Evolutionary conservation across 148 eudicot species (phyloP).

Genomic region (Salicornia ramosissima): DNA sequence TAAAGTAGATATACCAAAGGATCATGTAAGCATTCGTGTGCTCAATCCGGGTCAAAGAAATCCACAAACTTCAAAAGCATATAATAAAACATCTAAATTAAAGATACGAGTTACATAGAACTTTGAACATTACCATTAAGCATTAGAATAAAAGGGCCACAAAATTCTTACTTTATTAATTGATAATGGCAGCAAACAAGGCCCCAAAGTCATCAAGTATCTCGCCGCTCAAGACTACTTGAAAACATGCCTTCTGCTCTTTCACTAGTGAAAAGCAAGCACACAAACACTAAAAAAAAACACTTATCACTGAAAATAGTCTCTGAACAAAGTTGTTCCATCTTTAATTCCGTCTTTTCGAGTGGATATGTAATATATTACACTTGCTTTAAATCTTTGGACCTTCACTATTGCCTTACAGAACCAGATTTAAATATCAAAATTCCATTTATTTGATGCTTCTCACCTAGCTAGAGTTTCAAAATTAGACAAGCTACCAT

Average conservation of each 20-base stretch:
- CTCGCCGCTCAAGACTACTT: slow-evolving; percentile 35
- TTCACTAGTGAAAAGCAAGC: slow-evolving; percentile 23
- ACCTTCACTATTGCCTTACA: slow-evolving; percentile 20
- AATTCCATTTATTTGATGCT: slow-evolving; percentile 10
- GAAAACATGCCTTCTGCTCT: slow-evolving; percentile 23
- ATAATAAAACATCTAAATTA: neutral
- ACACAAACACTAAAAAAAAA: slow-evolving; percentile 13
- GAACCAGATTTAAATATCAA: slow-evolving; percentile 7
- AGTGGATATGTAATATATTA: slow-evolving; percentile 1
- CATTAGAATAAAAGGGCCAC: slow-evolving; percentile 11
- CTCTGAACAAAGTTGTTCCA: slow-evolving; percentile 21
- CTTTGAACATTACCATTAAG: slow-evolving; percentile 15
- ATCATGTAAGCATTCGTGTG: slow-evolving; percentile 14
- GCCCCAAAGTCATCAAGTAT: slow-evolving; percentile 28
- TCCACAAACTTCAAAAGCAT: slow-evolving; percentile 26
- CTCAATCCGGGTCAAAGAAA: slow-evolving; percentile 8
- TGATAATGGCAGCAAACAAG: slow-evolving; percentile 26
- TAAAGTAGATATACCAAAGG: too few species aligned
- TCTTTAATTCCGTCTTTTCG: slow-evolving; percentile 25
- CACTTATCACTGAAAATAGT: slow-evolving; percentile 18
- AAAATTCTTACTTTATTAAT: slow-evolving; percentile 25
- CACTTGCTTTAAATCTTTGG: slow-evolving; percentile 18
- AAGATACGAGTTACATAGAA: slow-evolving; percentile 11
- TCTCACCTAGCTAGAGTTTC: neutral
- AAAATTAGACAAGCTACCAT: neutral